Evolutionary conservation across 192 early-diverging fungal genomes (phyloP).

Genomic region (Gonapodya prolifera): DNA sequence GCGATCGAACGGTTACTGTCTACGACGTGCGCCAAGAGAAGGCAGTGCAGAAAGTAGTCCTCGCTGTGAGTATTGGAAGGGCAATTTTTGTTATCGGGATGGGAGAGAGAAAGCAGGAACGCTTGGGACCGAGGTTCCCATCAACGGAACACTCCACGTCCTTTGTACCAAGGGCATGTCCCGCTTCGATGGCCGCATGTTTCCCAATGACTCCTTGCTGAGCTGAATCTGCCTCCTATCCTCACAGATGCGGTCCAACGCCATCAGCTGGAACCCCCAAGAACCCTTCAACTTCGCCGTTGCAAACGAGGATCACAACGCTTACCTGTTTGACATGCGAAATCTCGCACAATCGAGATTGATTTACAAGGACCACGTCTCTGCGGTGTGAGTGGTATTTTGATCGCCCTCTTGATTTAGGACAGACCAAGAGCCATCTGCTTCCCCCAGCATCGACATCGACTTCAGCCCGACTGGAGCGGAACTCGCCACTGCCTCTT

Average conservation of each 20-base stretch:
- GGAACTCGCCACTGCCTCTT: conserved; percentile 91
- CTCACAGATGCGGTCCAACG: conserved; percentile 69
- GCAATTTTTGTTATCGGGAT: background rate
- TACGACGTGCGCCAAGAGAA: conserved; percentile 86
- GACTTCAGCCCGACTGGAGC: conserved; percentile 97
- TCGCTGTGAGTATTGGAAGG: conserved; percentile 34
- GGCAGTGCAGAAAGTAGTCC: conserved; percentile 71
- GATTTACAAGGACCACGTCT: conserved; percentile 91
- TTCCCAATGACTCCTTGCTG: background rate
- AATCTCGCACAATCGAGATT: conserved; percentile 74
- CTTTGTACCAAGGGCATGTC: too few relatives aligned
- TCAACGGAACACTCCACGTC: too few relatives aligned
- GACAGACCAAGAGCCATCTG: background rate
- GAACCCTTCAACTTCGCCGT: conserved; percentile 90
- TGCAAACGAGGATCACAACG: conserved; percentile 95
- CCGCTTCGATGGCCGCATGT: background rate
- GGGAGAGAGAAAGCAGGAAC: background rate
- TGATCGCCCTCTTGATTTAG: conserved; percentile 4
- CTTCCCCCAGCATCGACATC: conserved; percentile 56
- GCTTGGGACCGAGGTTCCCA: too few relatives aligned
- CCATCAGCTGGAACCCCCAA: conserved; percentile 99
- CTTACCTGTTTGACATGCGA: conserved; percentile 97
- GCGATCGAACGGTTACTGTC: conserved; percentile 84
- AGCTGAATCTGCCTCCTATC: conserved; percentile 1
- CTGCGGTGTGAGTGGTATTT: conserved; percentile 64